A percentile compares a stretch with the other conserved stretches of the same genome.
Evolutionary conservation across 2,329 filamentous ascomycete species (phyloP).

Genomic region (Beauveria medogensis): DNA sequence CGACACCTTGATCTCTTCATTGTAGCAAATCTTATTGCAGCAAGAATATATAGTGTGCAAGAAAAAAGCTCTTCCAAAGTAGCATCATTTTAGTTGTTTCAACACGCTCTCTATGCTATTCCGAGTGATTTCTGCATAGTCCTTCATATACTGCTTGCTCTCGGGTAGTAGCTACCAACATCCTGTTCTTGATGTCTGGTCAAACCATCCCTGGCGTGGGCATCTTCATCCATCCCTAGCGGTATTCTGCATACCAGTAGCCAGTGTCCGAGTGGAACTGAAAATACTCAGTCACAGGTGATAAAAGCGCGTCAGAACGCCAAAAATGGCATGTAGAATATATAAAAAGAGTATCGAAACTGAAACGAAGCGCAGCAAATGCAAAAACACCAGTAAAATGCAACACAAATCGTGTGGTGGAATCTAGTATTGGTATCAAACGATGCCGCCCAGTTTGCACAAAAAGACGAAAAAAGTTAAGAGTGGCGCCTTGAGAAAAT

Average conservation of each 20-base stretch:
- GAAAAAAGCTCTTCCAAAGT: background rate
- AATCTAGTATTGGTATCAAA: conserved; percentile 13
- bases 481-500: conserved; percentile 1
- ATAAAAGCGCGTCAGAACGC: conserved; percentile 9
- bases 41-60: background rate
- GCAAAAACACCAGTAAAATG: conserved; percentile 14
- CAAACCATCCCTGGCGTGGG: background rate
- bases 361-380: conserved; percentile 13
- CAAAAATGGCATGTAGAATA: background rate
- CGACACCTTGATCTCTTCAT: background rate
- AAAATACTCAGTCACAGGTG: background rate
- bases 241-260: background rate
- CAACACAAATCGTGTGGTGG: conserved; percentile 7
- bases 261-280: background rate
- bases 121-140: background rate
- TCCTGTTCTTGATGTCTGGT: background rate
- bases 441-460: conserved; percentile 10
- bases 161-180: background rate
- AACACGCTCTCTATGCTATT: background rate
- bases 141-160: background rate
- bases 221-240: background rate
- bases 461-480: background rate
- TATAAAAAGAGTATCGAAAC: conserved; percentile 5
- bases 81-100: background rate
- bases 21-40: background rate